phyloP scores from a whole-genome alignment of 176 grass and related monocot species.

The Cocos nucifera region DNA sequence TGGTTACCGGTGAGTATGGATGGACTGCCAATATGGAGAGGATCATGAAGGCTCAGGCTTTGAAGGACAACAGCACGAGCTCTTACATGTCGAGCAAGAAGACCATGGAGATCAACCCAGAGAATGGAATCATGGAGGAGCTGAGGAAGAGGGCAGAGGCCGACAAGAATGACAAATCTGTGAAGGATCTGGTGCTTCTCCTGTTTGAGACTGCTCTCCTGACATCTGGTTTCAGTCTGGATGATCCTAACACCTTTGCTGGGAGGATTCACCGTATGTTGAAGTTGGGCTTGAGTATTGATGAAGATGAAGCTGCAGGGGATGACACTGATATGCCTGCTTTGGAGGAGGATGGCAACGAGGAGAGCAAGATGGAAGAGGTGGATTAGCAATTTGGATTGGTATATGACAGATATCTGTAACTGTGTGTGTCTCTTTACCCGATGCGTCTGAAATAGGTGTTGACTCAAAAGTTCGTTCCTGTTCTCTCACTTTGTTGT shows the following conservation, averaged over 20 bases:
- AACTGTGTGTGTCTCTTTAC: too few species aligned
- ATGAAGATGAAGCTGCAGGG: conserved; percentile 19
- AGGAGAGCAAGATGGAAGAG: conserved; percentile 54
- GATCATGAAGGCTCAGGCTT: conserved; percentile 48
- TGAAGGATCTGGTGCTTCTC: conserved; percentile 40
- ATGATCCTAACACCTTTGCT: conserved; percentile 41
- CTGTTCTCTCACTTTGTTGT: too few species aligned
- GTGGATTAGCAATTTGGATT: conserved; percentile 19
- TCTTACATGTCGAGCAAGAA: conserved; percentile 43
- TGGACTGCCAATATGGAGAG: conserved; percentile 53
- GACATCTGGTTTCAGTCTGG: conserved; percentile 41
- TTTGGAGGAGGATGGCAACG: conserved; percentile 27
- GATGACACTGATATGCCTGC: conserved; percentile 34
- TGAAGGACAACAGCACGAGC: conserved; percentile 30
- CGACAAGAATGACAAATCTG: conserved; percentile 48
- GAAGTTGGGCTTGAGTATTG: conserved; percentile 38
- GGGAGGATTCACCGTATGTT: conserved; percentile 45
- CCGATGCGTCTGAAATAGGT: too few species aligned
- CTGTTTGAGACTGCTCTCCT: conserved; percentile 42
- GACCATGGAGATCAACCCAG: conserved; percentile 51
- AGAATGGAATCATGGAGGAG: conserved; percentile 49
- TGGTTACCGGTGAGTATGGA: conserved; percentile 49
- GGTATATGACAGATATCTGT: too few species aligned
- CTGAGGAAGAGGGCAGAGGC: conserved; percentile 39
- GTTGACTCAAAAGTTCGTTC: too few species aligned